Evolutionary conservation across 495 filamentous ascomycete species (phyloP).

Genomic region (Emericellopsis terricola): DNA sequence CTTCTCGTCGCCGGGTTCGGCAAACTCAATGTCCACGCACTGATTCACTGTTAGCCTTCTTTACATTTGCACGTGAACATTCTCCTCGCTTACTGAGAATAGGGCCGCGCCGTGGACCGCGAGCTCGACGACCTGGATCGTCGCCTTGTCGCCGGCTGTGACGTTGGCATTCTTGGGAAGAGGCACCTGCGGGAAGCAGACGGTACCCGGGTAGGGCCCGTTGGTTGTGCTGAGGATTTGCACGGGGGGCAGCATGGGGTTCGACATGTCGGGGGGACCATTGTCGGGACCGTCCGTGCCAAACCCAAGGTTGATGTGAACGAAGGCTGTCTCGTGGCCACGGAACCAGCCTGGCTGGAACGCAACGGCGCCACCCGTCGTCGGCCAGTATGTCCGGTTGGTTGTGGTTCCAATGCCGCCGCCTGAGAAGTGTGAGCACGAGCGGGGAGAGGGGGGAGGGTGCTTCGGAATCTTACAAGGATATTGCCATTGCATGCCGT

Average conservation of each 20-base stretch:
- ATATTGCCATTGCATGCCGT: conserved; percentile 97
- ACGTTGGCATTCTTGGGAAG: conserved; percentile 56
- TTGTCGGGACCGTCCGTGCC: conserved; percentile 42
- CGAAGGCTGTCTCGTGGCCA: conserved; percentile 66
- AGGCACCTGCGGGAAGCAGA: conserved; percentile 86
- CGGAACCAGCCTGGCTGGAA: conserved; percentile 91
- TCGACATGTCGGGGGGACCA: conserved; percentile 72
- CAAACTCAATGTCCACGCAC: conserved; percentile 82
- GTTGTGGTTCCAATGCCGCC: conserved; percentile 62
- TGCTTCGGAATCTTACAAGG: conserved; percentile 53
- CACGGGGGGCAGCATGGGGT: conserved; percentile 67
- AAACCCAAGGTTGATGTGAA: conserved; percentile 90
- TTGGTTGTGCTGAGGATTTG: conserved; percentile 71
- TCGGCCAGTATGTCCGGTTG: conserved; percentile 87
- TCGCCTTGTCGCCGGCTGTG: conserved; percentile 73
- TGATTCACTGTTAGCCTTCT: conserved; percentile 18
- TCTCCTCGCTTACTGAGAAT: conserved; percentile 56
- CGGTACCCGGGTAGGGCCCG: conserved; percentile 63
- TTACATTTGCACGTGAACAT: background rate
- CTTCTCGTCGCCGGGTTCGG: conserved; percentile 43
- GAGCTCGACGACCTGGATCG: conserved; percentile 81
- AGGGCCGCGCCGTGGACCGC: conserved; percentile 80
- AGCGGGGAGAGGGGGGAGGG: background rate
- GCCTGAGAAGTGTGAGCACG: conserved; percentile 32
- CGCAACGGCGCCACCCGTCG: conserved; percentile 66